A percentile compares a stretch with the other conserved stretches of the same genome.
These are phyloP conservation scores for Epichloe glyceriae DNA, from an alignment of 2,329 filamentous ascomycete genomes.

Conservation along the genomic window DNA sequence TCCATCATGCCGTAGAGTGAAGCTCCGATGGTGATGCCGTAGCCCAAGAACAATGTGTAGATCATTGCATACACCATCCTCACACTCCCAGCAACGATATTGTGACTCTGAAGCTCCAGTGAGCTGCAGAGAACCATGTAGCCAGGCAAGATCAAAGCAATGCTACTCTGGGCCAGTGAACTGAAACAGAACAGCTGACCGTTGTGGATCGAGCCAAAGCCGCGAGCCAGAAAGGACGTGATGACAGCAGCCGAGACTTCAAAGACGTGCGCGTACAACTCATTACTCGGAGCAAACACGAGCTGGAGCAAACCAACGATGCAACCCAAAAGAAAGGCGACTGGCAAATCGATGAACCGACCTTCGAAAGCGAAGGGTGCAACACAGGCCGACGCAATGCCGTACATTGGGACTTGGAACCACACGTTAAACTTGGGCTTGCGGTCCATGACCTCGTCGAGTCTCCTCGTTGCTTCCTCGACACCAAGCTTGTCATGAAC, in stretches of 20 bases:
- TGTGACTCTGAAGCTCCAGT: conserved; percentile 57
- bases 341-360: conserved; percentile 63
- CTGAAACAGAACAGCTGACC: conserved; percentile 57
- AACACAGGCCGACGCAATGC: conserved; percentile 61
- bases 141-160: conserved; percentile 61
- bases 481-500: conserved; percentile 63
- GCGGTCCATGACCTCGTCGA: conserved; percentile 41
- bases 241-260: conserved; percentile 45
- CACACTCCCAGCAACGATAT: conserved; percentile 58
- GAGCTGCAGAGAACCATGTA: conserved; percentile 32
- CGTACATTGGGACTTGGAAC: conserved; percentile 54
- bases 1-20: conserved; percentile 54
- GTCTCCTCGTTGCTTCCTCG: conserved; percentile 51
- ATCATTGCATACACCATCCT: conserved; percentile 66
- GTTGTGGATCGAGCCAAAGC: conserved; percentile 50
- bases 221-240: conserved; percentile 57
- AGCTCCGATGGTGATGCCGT: conserved; percentile 58
- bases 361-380: conserved; percentile 72
- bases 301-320: conserved; percentile 64
- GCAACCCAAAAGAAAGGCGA: conserved; percentile 63
- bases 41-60: conserved; percentile 61
- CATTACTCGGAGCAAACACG: conserved; percentile 59
- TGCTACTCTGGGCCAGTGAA: conserved; percentile 57
- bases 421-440: conserved; percentile 35
- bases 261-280: conserved; percentile 47